A percentile compares a stretch with the other conserved stretches of the same genome.
These are phyloP conservation scores for Thyridium curvatum DNA, from an alignment of 2,329 filamentous ascomycete species.

Conservation along the genomic window DNA sequence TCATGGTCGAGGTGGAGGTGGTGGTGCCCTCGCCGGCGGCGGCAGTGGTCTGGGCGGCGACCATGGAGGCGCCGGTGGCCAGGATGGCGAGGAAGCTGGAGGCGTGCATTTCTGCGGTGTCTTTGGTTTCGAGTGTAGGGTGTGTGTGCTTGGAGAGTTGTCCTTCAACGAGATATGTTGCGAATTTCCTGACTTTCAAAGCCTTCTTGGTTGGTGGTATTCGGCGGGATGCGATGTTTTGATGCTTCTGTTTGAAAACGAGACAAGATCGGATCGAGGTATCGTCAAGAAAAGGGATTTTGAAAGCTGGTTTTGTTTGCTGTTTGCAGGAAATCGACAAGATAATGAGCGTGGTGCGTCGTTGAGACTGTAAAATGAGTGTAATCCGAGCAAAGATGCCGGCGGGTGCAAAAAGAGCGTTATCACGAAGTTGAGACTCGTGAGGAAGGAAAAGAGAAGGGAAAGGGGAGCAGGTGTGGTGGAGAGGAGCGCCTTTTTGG, in stretches of 20 bases:
- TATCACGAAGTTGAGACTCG: neutral
- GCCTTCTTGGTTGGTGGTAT: neutral
- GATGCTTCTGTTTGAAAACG: neutral
- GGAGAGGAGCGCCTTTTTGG: neutral
- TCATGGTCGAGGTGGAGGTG: slow-evolving; percentile 39
- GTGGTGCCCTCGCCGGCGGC: slow-evolving; percentile 24
- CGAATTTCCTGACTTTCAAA: neutral
- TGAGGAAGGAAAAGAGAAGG: slow-evolving; percentile 1
- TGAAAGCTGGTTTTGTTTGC: slow-evolving; percentile 2
- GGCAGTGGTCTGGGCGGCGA: slow-evolving; percentile 20
- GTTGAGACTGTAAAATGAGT: slow-evolving; percentile 1
- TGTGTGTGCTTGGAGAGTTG: neutral
- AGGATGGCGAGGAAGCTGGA: slow-evolving; percentile 33
- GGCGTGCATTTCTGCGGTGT: slow-evolving; percentile 41
- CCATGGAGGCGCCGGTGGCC: slow-evolving; percentile 30
- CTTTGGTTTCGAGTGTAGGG: slow-evolving; percentile 2
- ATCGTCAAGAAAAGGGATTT: neutral
- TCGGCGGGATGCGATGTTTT: neutral
- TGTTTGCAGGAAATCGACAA: slow-evolving; percentile 1
- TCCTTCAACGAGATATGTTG: neutral
- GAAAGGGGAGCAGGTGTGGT: neutral
- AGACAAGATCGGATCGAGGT: neutral
- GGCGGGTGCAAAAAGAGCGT: neutral
- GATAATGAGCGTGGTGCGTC: slow-evolving; percentile 3
- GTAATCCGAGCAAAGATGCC: slow-evolving; percentile 2